Base-by-base conservation (phyloP, 257 asterid genomes). In the Buddleja alternifolia region DNA sequence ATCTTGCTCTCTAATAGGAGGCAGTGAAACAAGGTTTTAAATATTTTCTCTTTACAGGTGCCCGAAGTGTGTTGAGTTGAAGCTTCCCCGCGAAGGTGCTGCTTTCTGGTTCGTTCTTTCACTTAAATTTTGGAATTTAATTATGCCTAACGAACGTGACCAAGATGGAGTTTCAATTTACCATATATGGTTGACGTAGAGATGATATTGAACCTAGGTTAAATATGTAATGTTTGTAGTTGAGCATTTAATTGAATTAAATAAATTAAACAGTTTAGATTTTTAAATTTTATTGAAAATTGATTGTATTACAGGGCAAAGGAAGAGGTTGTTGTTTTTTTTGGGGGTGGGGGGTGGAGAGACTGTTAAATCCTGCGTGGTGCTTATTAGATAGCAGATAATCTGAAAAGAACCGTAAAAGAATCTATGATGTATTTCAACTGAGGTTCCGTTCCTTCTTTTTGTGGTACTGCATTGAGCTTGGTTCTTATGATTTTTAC, bases 81-180 rank as follows among this genome's bases (percentile, higher is more conserved):
- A 89, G 92, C 99, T 94, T 78, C 92, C 99, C 11, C 97, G 97
- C 17, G 96, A 89, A 75, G 90, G 78, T 44, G 96, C 99, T 76
- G 87, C 99, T 65, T 94, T 94, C 96, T 94, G 99, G 97, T 94
- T 83, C 36, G 96, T 91, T 67, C 67, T 64, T 44, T 78, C 53
- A 60, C 34, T 63, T 25, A 55, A 41, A 16, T 69, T 15, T 25
- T 17, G 10, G 23, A 58, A 23, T 71, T 45, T 44, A 34, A 29
- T 37, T 65, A 78, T 44, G 47, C 41, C 64, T 40, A 45, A 55
- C 4, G 0, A 51, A 15, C 14, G 54, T 54, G 21, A 40, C 2
- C 0, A 11, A 8, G 19, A 17, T 24, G 50, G 64, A 64, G n/a
- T 24, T 12, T 48, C 40, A 61, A 19, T 2, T 29, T 29, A 29